phyloP scores from a whole-genome alignment of 345 rosid genomes.

The Lenwebbia sp. region DNA sequence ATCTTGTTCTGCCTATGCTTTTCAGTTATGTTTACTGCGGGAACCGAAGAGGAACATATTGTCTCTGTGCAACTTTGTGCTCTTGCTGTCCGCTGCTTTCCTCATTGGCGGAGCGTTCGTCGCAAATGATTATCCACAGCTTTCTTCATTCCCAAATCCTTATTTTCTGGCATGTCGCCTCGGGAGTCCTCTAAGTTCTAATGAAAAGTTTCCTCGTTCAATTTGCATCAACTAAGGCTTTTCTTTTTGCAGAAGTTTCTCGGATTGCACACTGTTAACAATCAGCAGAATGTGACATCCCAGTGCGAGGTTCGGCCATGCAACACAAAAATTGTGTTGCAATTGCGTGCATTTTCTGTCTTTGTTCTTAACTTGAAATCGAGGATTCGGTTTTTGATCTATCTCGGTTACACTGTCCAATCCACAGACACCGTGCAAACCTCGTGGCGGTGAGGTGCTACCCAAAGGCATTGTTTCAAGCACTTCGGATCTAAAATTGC shows the following conservation, averaged over 20 bases:
- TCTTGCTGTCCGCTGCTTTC: not conserved
- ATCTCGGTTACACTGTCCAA: not conserved
- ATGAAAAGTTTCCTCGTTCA: not conserved
- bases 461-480: conserved; percentile 58
- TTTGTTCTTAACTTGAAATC: not conserved
- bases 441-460: conserved; percentile 32
- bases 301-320: not conserved
- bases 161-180: not conserved
- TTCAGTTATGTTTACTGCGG: not conserved
- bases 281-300: not conserved
- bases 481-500: conserved; percentile 63
- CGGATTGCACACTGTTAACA: not conserved
- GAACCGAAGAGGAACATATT: not conserved
- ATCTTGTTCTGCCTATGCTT: not conserved
- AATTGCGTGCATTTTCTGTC: not conserved
- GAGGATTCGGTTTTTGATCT: not conserved
- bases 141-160: not conserved
- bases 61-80: not conserved
- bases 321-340: not conserved
- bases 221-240: not conserved
- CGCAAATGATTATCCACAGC: not conserved
- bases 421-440: conserved; percentile 25
- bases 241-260: not conserved
- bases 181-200: not conserved
- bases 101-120: not conserved